Conservation (phyloP, 441 rosid genomes). For the Iberis amara region DNA sequence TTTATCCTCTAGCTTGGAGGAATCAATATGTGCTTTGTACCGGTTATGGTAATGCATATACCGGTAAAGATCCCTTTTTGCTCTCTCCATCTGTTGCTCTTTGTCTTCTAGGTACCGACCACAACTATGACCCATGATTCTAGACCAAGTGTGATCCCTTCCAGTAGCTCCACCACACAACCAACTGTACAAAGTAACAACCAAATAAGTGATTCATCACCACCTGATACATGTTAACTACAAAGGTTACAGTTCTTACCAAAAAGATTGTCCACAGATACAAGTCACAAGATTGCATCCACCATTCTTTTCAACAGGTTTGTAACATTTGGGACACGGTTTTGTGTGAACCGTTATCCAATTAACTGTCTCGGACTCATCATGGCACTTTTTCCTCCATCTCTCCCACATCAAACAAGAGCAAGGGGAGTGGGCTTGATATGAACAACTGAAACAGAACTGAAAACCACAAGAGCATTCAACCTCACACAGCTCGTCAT, state of each 20-base stretch:
- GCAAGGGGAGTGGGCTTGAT: slow-evolving; percentile 73
- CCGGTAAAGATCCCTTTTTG: slow-evolving; percentile 43
- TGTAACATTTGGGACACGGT: slow-evolving; percentile 68
- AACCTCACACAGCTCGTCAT: slow-evolving; percentile 59
- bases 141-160: slow-evolving; percentile 42
- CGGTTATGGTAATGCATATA: slow-evolving; percentile 59
- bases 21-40: slow-evolving; percentile 66
- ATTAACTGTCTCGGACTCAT: slow-evolving; percentile 62
- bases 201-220: slow-evolving; percentile 12
- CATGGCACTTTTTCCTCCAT: slow-evolving; percentile 67
- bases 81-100: slow-evolving; percentile 36
- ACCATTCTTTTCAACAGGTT: slow-evolving; percentile 67
- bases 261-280: slow-evolving; percentile 59
- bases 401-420: slow-evolving; percentile 77
- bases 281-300: slow-evolving; percentile 79
- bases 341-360: slow-evolving; percentile 73
- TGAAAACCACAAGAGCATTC: slow-evolving; percentile 59
- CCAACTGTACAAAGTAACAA: slow-evolving; percentile 49
- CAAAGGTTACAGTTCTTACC: slow-evolving; percentile 44
- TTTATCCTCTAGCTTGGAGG: slow-evolving; percentile 54
- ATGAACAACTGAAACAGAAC: slow-evolving; percentile 67
- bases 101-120: slow-evolving; percentile 51
- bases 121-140: slow-evolving; percentile 51
- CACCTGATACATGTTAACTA: background rate
- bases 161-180: slow-evolving; percentile 73